Base-by-base conservation (phyloP, 345 rosid genomes). In the Eucalyptus urophylla region DNA sequence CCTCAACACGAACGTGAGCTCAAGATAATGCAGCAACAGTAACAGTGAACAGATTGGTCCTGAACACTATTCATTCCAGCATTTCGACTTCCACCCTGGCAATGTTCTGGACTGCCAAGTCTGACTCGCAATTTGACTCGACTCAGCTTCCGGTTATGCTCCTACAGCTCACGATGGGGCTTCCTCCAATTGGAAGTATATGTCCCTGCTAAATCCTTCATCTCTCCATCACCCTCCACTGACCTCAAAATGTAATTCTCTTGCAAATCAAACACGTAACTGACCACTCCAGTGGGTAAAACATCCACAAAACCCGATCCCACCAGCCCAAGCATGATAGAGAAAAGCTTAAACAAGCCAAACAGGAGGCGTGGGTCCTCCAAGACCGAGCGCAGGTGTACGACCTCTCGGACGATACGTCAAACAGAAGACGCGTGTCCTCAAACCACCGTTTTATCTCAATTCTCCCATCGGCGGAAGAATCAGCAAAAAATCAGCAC, bases 211-310 rank as follows among this genome's bases (percentile, higher is more conserved):
- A 90, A 89, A 37, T 95, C 96, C 83, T 86, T 89, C 24, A 90
- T 87, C 44, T 86, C 53, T 67, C 80, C 88, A 43, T 29, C 94
- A 87, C 88, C 90, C 92, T 94, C 91, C 24, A 92, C 95, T 91
- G 95, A 91, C 89, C 94, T 95, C 91, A 96, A 86, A 90, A 97
- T 69, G 91, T 95, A 93, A 85, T 62, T 94, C 93, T 97, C 98
- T 93, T 97, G 99, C 92, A 95, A 93, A 93, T 97, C 98, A 90
- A 96, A 97, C 88, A 94, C 97, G 80, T 97, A 93, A 69, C 94
- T 89, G 69, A 97, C 96, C 98, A 97, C 97, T 87, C 95, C 96
- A 80, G 94, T 92, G 83, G 96, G 97, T 90, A 96, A 88, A 87
- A 95, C 93, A 86, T 94, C 99, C 49, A 97, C 88, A 60, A 96